Conservation (phyloP, 2,329 filamentous ascomycete genomes). For the Fusarium sp. region DNA sequence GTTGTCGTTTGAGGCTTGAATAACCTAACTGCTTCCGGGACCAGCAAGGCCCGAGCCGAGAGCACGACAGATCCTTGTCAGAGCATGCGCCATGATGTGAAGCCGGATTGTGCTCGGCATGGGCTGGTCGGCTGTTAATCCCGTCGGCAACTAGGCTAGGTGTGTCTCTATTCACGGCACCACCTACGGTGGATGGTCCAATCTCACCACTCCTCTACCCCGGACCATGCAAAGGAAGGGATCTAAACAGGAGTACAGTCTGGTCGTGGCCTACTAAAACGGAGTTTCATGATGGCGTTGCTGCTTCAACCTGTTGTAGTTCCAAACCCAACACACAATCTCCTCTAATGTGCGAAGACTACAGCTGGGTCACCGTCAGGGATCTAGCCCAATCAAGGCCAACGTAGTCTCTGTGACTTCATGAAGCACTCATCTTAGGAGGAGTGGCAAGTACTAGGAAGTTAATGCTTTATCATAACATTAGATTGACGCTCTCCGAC, state of each 20-base stretch:
- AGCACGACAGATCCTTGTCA: neutral
- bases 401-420: no score
- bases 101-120: neutral
- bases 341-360: no score
- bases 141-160: neutral
- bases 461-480: no score
- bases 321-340: neutral
- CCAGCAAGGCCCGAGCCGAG: neutral
- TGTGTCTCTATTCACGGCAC: neutral
- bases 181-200: no score
- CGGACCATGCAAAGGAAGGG: neutral
- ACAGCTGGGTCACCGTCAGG: no score
- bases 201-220: neutral
- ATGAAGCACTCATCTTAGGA: no score
- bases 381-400: no score
- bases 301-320: neutral
- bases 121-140: neutral
- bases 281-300: neutral
- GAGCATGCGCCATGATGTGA: neutral
- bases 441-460: no score
- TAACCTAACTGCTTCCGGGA: neutral
- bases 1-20: neutral
- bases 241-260: neutral
- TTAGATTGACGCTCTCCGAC: no score
- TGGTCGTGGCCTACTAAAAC: neutral